Evolutionary conservation across 495 filamentous ascomycete species (phyloP).

Genomic region (Tuber brumale): DNA sequence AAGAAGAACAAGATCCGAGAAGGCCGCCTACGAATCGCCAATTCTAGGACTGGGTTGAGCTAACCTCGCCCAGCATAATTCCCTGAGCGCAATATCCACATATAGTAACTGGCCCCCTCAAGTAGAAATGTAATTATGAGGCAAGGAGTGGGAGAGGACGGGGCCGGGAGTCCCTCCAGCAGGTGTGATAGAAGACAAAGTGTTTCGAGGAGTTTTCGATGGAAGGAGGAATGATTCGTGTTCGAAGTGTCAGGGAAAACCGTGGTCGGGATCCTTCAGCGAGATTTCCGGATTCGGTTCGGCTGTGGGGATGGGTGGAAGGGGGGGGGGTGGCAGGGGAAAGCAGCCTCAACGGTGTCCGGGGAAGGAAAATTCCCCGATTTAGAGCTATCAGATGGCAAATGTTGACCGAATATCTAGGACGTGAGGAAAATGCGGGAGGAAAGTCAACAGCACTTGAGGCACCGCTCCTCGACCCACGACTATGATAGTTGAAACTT

Average conservation of each 20-base stretch:
- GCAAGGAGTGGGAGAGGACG: slow-evolving; percentile 23
- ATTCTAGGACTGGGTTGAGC: slow-evolving; percentile 24
- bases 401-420: slow-evolving; percentile 5
- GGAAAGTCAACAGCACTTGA: background rate
- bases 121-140: slow-evolving; percentile 16
- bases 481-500: background rate
- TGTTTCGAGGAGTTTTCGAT: slow-evolving; percentile 17
- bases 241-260: slow-evolving; percentile 16
- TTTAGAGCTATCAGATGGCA: slow-evolving; percentile 20
- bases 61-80: slow-evolving; percentile 34
- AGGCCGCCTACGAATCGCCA: slow-evolving; percentile 30
- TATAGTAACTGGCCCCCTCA: slow-evolving; percentile 21
- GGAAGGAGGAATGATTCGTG: slow-evolving; percentile 9
- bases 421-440: background rate
- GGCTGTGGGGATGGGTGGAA: slow-evolving; percentile 6
- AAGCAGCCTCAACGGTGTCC: slow-evolving; percentile 22
- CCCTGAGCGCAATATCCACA: slow-evolving; percentile 35
- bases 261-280: slow-evolving; percentile 19
- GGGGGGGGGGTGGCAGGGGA: slow-evolving; percentile 1
- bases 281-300: slow-evolving; percentile 30
- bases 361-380: slow-evolving; percentile 22
- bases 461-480: background rate
- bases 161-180: slow-evolving; percentile 1
- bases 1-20: slow-evolving; percentile 6
- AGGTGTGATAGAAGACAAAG: slow-evolving; percentile 18